Evolutionary conservation across 768 basidiomycete species (phyloP).

Genomic region (Crepidotus variabilis): DNA sequence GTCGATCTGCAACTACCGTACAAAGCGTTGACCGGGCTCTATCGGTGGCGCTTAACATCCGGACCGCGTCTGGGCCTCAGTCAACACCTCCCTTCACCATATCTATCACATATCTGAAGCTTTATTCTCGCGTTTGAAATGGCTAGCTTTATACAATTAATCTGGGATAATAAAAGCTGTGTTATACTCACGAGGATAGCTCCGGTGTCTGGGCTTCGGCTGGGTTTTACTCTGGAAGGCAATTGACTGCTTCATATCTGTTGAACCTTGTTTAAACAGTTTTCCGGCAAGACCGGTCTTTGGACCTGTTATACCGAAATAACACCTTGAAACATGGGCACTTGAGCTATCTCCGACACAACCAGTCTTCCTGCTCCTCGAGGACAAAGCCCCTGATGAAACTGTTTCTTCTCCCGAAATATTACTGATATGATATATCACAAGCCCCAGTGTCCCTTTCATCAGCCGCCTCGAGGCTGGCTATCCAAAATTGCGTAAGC

Average conservation of each 20-base stretch:
- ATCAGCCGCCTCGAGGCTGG: background rate
- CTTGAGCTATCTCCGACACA: background rate
- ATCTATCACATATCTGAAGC: background rate
- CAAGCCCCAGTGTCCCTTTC: background rate
- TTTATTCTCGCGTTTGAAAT: background rate
- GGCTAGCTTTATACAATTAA: background rate
- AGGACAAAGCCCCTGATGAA: background rate
- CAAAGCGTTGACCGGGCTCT: background rate
- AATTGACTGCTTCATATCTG: too few species aligned
- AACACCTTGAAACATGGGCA: too few species aligned
- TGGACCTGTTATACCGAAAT: too few species aligned
- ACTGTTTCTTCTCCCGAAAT: background rate
- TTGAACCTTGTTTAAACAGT: too few species aligned
- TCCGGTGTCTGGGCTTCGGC: background rate
- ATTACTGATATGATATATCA: background rate
- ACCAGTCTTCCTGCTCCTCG: background rate
- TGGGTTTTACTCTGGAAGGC: too few species aligned
- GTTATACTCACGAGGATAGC: background rate
- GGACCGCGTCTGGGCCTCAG: background rate
- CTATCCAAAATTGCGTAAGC: background rate
- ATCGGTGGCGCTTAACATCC: background rate
- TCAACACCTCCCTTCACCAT: background rate
- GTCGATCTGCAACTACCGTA: background rate
- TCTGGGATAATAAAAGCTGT: background rate
- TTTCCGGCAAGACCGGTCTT: too few species aligned